phyloP scores from a whole-genome alignment of 495 filamentous ascomycete genomes.

The Xylaria curta region DNA sequence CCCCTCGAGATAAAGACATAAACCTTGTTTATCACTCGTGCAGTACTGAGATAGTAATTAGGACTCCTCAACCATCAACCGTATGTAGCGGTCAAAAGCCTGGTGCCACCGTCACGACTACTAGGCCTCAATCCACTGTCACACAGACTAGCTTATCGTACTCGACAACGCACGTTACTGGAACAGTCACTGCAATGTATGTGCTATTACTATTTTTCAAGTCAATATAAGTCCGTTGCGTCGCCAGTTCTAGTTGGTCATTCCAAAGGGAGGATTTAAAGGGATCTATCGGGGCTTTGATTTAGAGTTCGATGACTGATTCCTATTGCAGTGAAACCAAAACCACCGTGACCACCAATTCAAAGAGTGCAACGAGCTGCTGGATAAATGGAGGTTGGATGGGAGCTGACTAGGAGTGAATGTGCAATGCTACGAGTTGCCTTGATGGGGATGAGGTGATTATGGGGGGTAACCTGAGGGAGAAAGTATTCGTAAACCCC shows the following conservation, averaged over 20 bases:
- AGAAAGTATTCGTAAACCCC: not conserved
- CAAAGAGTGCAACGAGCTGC: constrained; percentile 47
- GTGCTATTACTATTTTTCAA: constrained; percentile 14
- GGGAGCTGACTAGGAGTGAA: constrained; percentile 12
- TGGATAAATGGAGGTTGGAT: constrained; percentile 48
- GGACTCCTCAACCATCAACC: constrained; percentile 49
- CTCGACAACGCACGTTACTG: constrained; percentile 44
- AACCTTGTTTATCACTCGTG: not conserved
- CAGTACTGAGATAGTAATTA: constrained; percentile 8
- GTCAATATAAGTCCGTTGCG: not conserved
- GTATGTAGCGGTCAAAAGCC: constrained; percentile 41
- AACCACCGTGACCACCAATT: constrained; percentile 44
- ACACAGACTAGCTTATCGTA: constrained; percentile 49
- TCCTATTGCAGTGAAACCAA: constrained; percentile 38
- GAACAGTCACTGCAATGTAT: constrained; percentile 50
- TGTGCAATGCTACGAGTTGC: not conserved
- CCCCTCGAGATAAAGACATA: not conserved
- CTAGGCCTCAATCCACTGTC: constrained; percentile 33
- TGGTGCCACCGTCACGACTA: constrained; percentile 45
- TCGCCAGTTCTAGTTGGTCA: not conserved
- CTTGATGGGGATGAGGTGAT: not conserved
- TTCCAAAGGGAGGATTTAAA: not conserved
- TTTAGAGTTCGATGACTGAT: not conserved
- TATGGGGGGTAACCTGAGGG: not conserved
- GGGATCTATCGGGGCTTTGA: not conserved